Conservation (phyloP, 2,329 filamentous ascomycete species). For the Coniella vitis region DNA sequence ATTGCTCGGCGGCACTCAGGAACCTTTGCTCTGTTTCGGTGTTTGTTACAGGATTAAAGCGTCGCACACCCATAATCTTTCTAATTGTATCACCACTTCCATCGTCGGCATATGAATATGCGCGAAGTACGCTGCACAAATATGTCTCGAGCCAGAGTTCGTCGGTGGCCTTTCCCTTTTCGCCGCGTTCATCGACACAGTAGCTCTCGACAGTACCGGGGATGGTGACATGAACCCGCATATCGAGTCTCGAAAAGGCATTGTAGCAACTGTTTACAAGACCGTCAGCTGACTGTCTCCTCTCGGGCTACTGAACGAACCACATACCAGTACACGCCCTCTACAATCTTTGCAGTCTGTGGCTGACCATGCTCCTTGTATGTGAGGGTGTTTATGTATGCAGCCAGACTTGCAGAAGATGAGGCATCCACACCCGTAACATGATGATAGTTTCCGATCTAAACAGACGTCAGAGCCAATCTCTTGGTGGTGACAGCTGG, state of each 20-base stretch:
- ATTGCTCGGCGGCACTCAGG: slow-evolving; percentile 82
- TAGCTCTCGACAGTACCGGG: slow-evolving; percentile 95
- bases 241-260: slow-evolving; percentile 95
- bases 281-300: slow-evolving; percentile 15
- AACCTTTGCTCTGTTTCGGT: slow-evolving; percentile 98
- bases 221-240: slow-evolving; percentile 97
- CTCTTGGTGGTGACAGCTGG: background rate
- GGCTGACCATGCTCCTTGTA: slow-evolving; percentile 79
- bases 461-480: slow-evolving; percentile 16
- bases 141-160: slow-evolving; percentile 97
- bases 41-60: slow-evolving; percentile 96
- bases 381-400: slow-evolving; percentile 96
- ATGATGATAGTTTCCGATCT: slow-evolving; percentile 96
- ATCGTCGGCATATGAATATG: slow-evolving; percentile 95
- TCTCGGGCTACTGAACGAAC: slow-evolving; percentile 1
- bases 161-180: slow-evolving; percentile 88
- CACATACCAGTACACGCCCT: slow-evolving; percentile 83
- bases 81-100: slow-evolving; percentile 90
- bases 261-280: slow-evolving; percentile 69
- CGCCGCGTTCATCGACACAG: slow-evolving; percentile 92
- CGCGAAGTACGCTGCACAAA: slow-evolving; percentile 85
- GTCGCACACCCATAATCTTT: slow-evolving; percentile 92
- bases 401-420: slow-evolving; percentile 90
- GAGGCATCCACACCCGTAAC: slow-evolving; percentile 96
- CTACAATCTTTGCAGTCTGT: slow-evolving; percentile 74